Evolutionary conservation across 2,329 filamentous ascomycete species (phyloP), one percentile per base, ranked within the genome.

Genomic region (Cladophialophora exuberans): DNA sequence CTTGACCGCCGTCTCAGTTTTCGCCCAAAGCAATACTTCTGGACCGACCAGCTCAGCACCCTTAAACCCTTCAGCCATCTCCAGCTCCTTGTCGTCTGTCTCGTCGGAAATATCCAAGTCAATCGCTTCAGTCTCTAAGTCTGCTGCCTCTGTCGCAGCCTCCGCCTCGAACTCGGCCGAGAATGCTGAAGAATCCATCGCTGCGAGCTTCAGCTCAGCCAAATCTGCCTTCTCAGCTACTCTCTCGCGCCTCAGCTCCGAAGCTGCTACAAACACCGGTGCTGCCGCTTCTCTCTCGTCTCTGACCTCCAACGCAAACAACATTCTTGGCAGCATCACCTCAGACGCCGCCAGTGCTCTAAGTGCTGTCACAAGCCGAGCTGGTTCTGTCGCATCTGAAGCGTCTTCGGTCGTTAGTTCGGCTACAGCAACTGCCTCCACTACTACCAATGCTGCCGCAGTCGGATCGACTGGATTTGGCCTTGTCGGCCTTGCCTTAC

Each of bases 391-490:
- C 11, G 39, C 43, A 4, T 46, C 53, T 5, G 35, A 39, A 6
- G 46, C 45, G n/a, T 57, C 53, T 13, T 57, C 56, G 5, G 54
- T 20, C 25, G 26, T 49, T 17, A 36, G 39, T 13, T 54, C 59
- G 6, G 53, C 41, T 17, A 41, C 25, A 15, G 30, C 46, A 4
- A 41, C 39, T 28, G 38, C 17, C 18, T 39, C 46, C 9, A 28
- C 46, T n/a, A 49, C 51, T 26, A 50, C 39, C 33, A 57, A 55
- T 26, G 56, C 47, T n/a, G 59, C 56, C 44, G 42, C 45, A 33
- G 56, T 54, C 35, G 17, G 57, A 22, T 53, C 59, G 25, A 59
- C 56, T 26, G 53, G 47, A 2, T 49, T 52, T 22, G 57, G 60
- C 36, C 31, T 39, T 35, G 58, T 41, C 31, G 58, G 58, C 26